phyloP scores from a whole-genome alignment of 2,329 filamentous ascomycete genomes.

The Neofusicoccum ribis region DNA sequence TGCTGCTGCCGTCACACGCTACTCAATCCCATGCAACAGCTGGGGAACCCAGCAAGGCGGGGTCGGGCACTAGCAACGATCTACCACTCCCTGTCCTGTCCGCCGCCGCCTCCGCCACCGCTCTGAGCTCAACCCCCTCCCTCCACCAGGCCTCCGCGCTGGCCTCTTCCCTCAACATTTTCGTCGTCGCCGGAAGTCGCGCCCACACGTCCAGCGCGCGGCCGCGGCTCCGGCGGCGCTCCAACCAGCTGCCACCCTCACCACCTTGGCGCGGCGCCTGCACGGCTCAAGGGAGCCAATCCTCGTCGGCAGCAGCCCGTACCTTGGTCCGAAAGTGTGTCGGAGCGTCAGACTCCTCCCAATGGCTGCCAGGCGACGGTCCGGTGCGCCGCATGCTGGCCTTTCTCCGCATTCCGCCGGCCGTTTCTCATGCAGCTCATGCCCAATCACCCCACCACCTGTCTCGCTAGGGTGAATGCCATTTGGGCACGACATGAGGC shows the following conservation, averaged over 20 bases:
- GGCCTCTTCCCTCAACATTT: not conserved
- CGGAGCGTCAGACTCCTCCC: not conserved
- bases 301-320: not conserved
- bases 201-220: not conserved
- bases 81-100: not conserved
- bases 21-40: not conserved
- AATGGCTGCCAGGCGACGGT: not conserved
- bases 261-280: constrained; percentile 5
- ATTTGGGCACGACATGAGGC: not conserved
- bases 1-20: not conserved
- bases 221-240: not conserved
- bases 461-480: constrained; percentile 9
- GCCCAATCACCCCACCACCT: not conserved
- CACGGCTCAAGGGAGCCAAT: constrained; percentile 15
- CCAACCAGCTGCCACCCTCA: not conserved
- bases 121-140: not conserved
- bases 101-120: not conserved
- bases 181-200: not conserved
- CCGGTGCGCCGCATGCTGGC: not conserved
- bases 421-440: not conserved
- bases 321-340: constrained; percentile 6
- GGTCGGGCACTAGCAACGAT: constrained; percentile 3
- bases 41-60: constrained; percentile 8
- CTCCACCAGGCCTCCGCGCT: not conserved
- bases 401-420: not conserved